Percentiles rank a stretch among this genome's conserved stretches.
Conservation (phyloP, 164 flowering plant genomes). For the Vitis rotundifolia region DNA sequence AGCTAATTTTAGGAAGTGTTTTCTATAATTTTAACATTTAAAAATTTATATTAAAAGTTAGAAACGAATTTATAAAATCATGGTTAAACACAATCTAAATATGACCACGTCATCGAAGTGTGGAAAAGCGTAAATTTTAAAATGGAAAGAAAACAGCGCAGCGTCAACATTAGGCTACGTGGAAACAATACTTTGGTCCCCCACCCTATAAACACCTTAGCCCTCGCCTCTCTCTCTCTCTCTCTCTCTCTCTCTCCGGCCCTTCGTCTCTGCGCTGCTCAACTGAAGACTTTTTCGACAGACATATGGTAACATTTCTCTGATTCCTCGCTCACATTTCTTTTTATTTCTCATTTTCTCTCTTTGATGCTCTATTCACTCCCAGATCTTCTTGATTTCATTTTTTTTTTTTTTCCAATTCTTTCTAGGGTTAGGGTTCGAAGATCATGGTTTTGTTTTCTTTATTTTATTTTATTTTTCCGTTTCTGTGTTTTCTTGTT, state of each 20-base stretch:
- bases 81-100: no score
- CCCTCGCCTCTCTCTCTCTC: background rate
- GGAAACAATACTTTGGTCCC: no score
- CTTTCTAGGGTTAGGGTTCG: conserved; percentile 1
- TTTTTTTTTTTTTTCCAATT: background rate
- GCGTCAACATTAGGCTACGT: no score
- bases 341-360: background rate
- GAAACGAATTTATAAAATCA: no score
- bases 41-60: no score
- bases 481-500: background rate
- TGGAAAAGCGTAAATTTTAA: no score
- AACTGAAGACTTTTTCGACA: background rate
- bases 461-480: background rate
- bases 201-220: background rate
- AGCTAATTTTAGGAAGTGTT: no score
- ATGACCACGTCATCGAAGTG: no score
- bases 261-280: background rate
- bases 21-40: no score
- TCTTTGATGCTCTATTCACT: background rate
- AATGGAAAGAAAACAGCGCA: no score
- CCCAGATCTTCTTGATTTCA: background rate
- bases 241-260: background rate
- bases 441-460: background rate
- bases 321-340: background rate
- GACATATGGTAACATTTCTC: background rate